Base-by-base conservation (phyloP, 805 yeast species). In the Suhomyces kilbournensis region DNA sequence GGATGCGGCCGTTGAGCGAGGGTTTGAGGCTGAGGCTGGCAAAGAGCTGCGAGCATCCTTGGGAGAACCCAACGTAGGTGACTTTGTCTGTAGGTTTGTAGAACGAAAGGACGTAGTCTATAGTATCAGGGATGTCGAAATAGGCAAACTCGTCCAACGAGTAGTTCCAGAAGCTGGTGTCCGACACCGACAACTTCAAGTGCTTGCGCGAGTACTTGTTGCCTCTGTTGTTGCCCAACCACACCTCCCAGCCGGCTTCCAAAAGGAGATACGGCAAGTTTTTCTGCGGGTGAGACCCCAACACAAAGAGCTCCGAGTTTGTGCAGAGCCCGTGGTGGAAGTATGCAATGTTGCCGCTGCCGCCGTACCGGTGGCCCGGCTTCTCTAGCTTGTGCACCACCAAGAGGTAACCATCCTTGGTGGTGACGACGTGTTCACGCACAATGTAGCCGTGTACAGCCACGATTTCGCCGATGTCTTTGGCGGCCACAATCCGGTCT, bases 251-350 rank as follows among this genome's bases (percentile, higher is more conserved):
- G 20, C 59, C 60, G 22, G 44, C 30, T n/a, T 56, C 59, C 14
- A 47, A 44, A 7, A 57, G 48, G 12, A 57, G 39, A 23, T 44
- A 56, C 5, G 60, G 60, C 25, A 68, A 55, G 47, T 57, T 63
- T 50, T 62, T 62, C 25, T 65, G 53, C 44, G 60, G 58, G 10
- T 49, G 48, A 1, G 59, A 47, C 0, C 72, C 72, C 35, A 65
- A 50, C 7, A 68, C 57, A 48, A 66, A 68, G 14, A 56, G 48
- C 49, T 68, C 72, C 2, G 70, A 66, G 54, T 65, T 63, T 14
- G 72, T 68, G 40, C 66, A 51, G 19, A 68, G 55, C 1, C 72
- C 72, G 51, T 68, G 72, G 50, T 68, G 72, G 50, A 68, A 67
- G 55, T 67, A 68, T n/a, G 59, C 71, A 7, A 68, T 55, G 40